phyloP scores from a whole-genome alignment of 768 basidiomycete species.

The Trametes cingulata region DNA sequence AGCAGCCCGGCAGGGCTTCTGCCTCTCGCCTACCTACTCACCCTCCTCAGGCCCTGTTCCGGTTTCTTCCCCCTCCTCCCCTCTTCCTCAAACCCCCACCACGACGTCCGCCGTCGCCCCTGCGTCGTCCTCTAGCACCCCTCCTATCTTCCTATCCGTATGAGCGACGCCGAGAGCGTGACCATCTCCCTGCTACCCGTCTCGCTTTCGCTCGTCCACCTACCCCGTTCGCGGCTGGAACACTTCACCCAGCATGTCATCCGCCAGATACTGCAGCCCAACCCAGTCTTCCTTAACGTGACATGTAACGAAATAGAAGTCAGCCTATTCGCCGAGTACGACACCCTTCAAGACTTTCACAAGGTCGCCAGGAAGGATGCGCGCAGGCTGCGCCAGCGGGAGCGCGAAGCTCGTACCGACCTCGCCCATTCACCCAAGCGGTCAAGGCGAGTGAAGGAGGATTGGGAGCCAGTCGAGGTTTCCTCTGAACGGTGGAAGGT shows the following conservation, averaged over 20 bases:
- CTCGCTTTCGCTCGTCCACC: constrained; percentile 70
- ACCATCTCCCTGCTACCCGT: constrained; percentile 75
- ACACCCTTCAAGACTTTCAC: constrained; percentile 59
- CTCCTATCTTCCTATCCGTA: constrained; percentile 5
- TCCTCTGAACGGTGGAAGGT: constrained; percentile 78
- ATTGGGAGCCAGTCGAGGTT: constrained; percentile 60
- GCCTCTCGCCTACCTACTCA: constrained; percentile 1
- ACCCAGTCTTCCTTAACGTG: constrained; percentile 69
- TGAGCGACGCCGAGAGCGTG: constrained; percentile 31
- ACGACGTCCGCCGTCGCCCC: not conserved
- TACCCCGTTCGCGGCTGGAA: constrained; percentile 68
- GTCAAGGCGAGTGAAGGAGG: constrained; percentile 11
- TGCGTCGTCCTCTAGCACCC: not conserved
- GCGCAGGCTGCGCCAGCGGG: constrained; percentile 38
- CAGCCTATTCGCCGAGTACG: constrained; percentile 67
- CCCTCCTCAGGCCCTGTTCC: not conserved
- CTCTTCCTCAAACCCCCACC: constrained; percentile 3
- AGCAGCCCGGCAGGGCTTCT: constrained; percentile 13
- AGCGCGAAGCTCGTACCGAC: constrained; percentile 26
- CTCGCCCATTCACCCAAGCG: constrained; percentile 2
- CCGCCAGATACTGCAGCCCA: constrained; percentile 66
- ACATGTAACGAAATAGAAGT: constrained; percentile 82
- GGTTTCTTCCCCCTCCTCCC: constrained; percentile 4
- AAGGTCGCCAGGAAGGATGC: constrained; percentile 59
- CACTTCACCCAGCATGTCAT: constrained; percentile 62